Conservation (phyloP, 371 early-diverging fungal genomes). For the Chytridiales sp. region DNA sequence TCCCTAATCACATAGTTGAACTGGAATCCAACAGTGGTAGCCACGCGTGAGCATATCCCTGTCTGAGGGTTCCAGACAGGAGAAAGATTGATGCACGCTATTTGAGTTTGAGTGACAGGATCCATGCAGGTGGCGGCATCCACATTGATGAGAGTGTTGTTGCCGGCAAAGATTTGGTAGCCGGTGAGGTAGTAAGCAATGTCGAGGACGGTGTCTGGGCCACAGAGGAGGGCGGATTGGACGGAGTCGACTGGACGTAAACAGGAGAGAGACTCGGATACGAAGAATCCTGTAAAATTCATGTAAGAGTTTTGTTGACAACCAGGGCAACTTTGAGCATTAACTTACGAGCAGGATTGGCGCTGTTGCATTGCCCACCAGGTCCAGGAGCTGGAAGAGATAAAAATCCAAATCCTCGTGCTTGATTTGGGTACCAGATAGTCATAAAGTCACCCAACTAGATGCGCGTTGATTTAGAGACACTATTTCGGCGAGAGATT, state of each 20-base stretch:
- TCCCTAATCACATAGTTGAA: conserved; percentile 2
- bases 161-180: conserved; percentile 19
- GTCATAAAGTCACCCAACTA: conserved; percentile 21
- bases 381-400: conserved; percentile 9
- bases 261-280: conserved; percentile 4
- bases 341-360: conserved; percentile 17
- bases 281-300: conserved; percentile 9
- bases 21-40: background rate
- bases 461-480: background rate
- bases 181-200: conserved; percentile 22
- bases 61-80: background rate
- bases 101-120: background rate
- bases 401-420: conserved; percentile 1
- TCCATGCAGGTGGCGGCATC: background rate
- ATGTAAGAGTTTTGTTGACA: background rate
- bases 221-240: conserved; percentile 12
- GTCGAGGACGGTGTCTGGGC: conserved; percentile 21
- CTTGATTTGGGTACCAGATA: background rate
- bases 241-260: conserved; percentile 1
- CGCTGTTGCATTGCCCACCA: conserved; percentile 19
- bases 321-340: too few relatives aligned
- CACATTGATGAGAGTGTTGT: background rate
- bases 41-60: background rate
- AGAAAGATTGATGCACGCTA: background rate
- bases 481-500: conserved; percentile 1